Base-by-base conservation (phyloP, 148 eudicot species). In the Persicaria maculosa region DNA sequence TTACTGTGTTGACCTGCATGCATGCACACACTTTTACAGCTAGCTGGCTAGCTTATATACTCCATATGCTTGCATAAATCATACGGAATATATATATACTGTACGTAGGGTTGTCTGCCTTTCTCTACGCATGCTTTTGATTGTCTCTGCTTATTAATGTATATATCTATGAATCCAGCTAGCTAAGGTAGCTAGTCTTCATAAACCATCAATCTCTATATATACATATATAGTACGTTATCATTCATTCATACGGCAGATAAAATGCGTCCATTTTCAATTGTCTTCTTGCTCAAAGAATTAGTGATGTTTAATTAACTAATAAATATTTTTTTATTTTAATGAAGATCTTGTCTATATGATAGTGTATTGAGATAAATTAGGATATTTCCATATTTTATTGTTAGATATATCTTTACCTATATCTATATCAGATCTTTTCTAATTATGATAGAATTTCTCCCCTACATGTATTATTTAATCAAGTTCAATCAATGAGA, bases 11-110 rank as follows among this genome's bases (percentile, higher is more conserved):
- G 69, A 64, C 45, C 69, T 64, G 68, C 45, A 64, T 64, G 45
- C 44, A 64, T 64, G 69, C 69, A 58, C 19, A 36, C 64, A 64
- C 46, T 57, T 64, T 64, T 64, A 64, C 69, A 64, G 69, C 69
- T 64, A 64, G 14, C 25, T 22, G 1, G 25, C 25, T 22, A 22
- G 25, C 25, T 22, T 22, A 22, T 22, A 22, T 22, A 22, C 25
- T 22, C 25, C 25, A 22, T 22, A 22, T 22, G 25, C 25, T 22
- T 22, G 25, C 25, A 22, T 22, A 22, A 22, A 22, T 22, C 25
- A 22, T 22, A 22, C 25, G 25, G 25, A 22, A 22, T 22, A 22
- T 22, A 22, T 22, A 22, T 22, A 22, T 22, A 22, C 25, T 22
- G 25, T n/a, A n/a, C n/a, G n/a, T 22, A 22, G 25, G 25, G 25